Conservation (phyloP, 2,329 filamentous ascomycete species). For the Exophiala alcalophila region DNA sequence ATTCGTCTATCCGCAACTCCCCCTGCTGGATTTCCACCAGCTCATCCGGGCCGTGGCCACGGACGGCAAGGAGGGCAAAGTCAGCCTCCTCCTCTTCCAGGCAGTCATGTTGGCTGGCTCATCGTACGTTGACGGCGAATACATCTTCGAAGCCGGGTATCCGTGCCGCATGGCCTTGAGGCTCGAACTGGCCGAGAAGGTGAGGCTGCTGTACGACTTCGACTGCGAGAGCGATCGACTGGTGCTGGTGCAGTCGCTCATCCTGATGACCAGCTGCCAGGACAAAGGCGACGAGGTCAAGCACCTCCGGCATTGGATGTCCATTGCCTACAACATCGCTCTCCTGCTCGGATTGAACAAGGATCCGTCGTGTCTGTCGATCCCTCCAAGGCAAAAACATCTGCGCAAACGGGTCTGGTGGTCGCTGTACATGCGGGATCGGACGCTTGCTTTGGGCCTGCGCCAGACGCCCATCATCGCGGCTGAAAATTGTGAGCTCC, state of each 20-base stretch:
- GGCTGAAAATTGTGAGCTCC: conserved; percentile 53
- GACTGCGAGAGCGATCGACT: conserved; percentile 90
- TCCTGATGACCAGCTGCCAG: conserved; percentile 96
- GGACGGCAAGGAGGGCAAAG: conserved; percentile 46
- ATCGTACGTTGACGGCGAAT: conserved; percentile 83
- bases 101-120: conserved; percentile 90
- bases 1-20: conserved; percentile 92
- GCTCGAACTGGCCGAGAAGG: conserved; percentile 5
- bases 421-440: conserved; percentile 93
- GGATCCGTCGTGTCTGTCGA: conserved; percentile 72
- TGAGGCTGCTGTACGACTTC: conserved; percentile 80
- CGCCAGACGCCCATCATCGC: conserved; percentile 86
- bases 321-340: conserved; percentile 86
- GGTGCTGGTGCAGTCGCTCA: conserved; percentile 77
- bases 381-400: conserved; percentile 69
- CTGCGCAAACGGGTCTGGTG: conserved; percentile 96
- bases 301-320: conserved; percentile 99
- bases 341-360: conserved; percentile 93
- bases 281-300: conserved; percentile 95
- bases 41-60: conserved; percentile 56
- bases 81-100: conserved; percentile 85
- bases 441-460: conserved; percentile 88
- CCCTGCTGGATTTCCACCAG: conserved; percentile 67
- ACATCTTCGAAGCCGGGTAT: conserved; percentile 79
- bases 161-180: conserved; percentile 52